These are phyloP conservation scores for Verticillium zaregamsianum DNA, from an alignment of 2,329 filamentous ascomycete species.

Conservation along the genomic window DNA sequence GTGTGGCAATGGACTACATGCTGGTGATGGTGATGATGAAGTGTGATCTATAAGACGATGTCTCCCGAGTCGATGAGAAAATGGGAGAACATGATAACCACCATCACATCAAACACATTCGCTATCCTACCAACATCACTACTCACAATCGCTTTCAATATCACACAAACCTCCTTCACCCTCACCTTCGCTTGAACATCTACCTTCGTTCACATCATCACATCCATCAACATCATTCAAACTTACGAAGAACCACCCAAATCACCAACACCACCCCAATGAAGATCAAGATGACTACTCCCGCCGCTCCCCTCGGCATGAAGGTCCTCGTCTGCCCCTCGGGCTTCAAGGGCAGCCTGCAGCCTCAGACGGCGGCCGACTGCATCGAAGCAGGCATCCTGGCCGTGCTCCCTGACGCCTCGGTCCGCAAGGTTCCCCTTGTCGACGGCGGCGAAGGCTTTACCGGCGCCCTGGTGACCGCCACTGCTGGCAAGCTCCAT, in stretches of 20 bases:
- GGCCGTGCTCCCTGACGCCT: slow-evolving; percentile 35
- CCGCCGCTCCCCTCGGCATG: slow-evolving; percentile 17
- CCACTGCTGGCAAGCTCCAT: slow-evolving; percentile 34
- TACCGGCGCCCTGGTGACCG: slow-evolving; percentile 37
- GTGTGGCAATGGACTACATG: background rate
- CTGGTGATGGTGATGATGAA: background rate
- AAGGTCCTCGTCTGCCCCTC: slow-evolving; percentile 45
- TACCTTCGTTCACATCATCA: background rate
- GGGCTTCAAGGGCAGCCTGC: slow-evolving; percentile 50
- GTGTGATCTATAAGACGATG: background rate
- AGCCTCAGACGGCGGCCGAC: slow-evolving; percentile 41
- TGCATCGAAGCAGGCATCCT: slow-evolving; percentile 45
- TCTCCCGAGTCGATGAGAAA: background rate
- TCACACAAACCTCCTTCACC: background rate
- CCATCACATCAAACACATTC: background rate
- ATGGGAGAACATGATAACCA: background rate
- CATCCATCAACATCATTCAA: background rate
- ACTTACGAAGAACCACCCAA: background rate
- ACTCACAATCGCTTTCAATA: background rate
- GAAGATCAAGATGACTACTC: slow-evolving; percentile 4
- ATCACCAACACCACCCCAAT: background rate
- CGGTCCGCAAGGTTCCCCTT: slow-evolving; percentile 42
- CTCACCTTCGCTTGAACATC: background rate
- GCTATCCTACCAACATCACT: background rate
- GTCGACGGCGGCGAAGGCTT: slow-evolving; percentile 52